phyloP scores from a whole-genome alignment of 2,329 filamentous ascomycete species.

The Huntiella savannae region DNA sequence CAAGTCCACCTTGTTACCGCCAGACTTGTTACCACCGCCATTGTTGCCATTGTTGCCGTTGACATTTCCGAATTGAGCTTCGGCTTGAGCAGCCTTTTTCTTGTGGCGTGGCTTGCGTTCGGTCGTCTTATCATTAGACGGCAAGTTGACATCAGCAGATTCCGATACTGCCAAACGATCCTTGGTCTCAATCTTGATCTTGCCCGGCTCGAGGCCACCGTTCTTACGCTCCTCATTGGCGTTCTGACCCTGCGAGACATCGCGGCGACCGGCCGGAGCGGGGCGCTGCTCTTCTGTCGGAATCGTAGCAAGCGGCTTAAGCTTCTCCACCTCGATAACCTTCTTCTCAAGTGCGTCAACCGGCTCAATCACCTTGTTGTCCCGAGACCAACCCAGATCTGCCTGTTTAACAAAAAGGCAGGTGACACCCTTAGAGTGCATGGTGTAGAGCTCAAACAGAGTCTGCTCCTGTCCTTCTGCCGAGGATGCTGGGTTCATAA shows the following conservation, averaged over 20 bases:
- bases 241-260: conserved; percentile 17
- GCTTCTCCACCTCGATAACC: conserved; percentile 53
- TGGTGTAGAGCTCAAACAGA: conserved; percentile 86
- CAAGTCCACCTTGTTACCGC: not conserved
- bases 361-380: conserved; percentile 68
- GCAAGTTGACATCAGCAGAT: conserved; percentile 4
- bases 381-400: conserved; percentile 78
- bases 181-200: conserved; percentile 21
- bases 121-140: conserved; percentile 30
- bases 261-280: conserved; percentile 18
- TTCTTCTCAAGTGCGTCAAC: conserved; percentile 60
- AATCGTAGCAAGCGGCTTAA: conserved; percentile 34
- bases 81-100: conserved; percentile 34
- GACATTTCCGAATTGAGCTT: conserved; percentile 20
- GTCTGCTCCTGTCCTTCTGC: conserved; percentile 47
- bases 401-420: conserved; percentile 70
- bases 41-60: conserved; percentile 17
- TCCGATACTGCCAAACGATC: conserved; percentile 2
- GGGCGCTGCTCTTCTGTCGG: conserved; percentile 24
- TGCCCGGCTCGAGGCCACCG: conserved; percentile 16
- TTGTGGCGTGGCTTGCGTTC: conserved; percentile 48
- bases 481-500: conserved; percentile 48
- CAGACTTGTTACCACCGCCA: conserved; percentile 12
- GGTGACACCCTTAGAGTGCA: conserved; percentile 95
- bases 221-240: conserved; percentile 1